phyloP scores from a whole-genome alignment of 106 monocot genomes.

The Apostasia ramifera region DNA sequence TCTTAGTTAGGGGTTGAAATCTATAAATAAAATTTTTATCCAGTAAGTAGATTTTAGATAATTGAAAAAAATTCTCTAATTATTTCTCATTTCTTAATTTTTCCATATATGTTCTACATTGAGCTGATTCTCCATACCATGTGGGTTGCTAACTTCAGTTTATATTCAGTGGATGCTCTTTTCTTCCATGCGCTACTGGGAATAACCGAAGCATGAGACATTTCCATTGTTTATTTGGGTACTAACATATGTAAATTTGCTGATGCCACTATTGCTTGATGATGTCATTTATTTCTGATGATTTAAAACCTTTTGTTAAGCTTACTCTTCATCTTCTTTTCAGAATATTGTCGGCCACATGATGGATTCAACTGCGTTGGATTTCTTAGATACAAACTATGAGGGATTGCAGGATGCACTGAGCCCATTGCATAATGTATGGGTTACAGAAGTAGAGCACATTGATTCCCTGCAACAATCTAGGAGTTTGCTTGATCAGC shows the following conservation, averaged over 20 bases:
- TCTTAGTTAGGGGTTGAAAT: no score
- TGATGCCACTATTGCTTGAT: not conserved
- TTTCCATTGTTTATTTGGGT: no score
- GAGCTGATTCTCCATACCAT: no score
- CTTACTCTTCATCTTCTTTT: slow-evolving; percentile 11
- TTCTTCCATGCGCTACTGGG: no score
- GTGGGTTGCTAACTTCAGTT: no score
- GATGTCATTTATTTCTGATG: not conserved
- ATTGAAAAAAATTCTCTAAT: no score
- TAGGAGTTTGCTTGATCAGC: slow-evolving; percentile 31
- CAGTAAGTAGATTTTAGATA: no score
- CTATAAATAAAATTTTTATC: no score
- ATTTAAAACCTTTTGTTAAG: not conserved
- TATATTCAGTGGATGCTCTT: no score
- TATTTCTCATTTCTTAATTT: no score
- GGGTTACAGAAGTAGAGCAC: slow-evolving; percentile 41
- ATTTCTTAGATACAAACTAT: slow-evolving; percentile 15
- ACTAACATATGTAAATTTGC: not conserved
- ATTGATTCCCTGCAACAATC: slow-evolving; percentile 44
- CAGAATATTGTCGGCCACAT: slow-evolving; percentile 43
- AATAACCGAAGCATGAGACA: no score
- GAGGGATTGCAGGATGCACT: slow-evolving; percentile 8
- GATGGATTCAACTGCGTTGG: slow-evolving; percentile 35
- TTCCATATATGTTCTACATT: no score
- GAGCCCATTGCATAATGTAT: slow-evolving; percentile 29